These are phyloP conservation scores for Chrysoporthe austroafricana DNA, from an alignment of 2,329 filamentous ascomycete genomes.

Conservation along the genomic window DNA sequence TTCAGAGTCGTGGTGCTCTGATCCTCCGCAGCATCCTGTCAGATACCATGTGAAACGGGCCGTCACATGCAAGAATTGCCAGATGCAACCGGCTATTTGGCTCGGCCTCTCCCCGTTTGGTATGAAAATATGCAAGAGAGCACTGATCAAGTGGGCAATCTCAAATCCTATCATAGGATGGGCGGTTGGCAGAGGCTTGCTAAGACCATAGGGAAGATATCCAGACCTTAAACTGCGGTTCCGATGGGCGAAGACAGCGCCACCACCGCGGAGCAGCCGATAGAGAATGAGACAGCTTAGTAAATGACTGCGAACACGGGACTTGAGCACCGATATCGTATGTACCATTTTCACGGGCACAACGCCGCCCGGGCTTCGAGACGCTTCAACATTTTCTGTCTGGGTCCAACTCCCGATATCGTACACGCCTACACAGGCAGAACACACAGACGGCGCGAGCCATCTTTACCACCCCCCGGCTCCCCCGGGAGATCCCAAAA, in stretches of 20 bases:
- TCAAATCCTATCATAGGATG: neutral
- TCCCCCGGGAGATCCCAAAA: neutral
- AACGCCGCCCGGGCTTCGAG: neutral
- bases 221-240: neutral
- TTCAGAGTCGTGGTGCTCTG: neutral
- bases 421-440: conserved; percentile 18
- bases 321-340: neutral
- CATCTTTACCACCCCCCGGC: neutral
- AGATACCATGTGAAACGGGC: neutral
- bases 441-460: conserved; percentile 16
- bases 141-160: neutral
- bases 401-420: conserved; percentile 12
- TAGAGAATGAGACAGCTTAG: no score
- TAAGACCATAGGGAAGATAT: neutral
- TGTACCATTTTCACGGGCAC: neutral
- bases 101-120: neutral
- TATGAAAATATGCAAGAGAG: neutral
- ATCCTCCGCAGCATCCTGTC: neutral
- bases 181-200: no score
- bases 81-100: neutral
- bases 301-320: no score
- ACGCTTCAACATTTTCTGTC: neutral
- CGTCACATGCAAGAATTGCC: neutral
- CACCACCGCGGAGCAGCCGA: neutral
- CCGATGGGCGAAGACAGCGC: neutral